Conservation (phyloP, 2,329 filamentous ascomycete genomes). For the Sarocladiaceae sp. region DNA sequence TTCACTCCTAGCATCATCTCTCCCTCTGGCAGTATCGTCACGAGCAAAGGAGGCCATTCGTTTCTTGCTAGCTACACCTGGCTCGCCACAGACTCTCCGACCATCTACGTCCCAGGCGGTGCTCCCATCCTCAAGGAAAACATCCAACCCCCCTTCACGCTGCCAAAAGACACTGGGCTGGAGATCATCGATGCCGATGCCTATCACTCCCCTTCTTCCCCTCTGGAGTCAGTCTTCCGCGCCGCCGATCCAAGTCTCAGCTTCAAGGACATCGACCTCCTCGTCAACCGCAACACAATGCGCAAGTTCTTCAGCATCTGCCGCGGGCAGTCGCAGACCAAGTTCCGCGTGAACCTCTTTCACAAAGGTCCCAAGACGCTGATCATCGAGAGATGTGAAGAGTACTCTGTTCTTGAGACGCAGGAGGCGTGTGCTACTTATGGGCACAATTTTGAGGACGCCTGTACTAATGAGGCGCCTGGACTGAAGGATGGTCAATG, state of each 20-base stretch:
- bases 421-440: neutral
- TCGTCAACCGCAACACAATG: slow-evolving; percentile 21
- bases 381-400: slow-evolving; percentile 14
- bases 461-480: slow-evolving; percentile 9
- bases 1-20: neutral
- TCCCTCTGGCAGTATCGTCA: neutral
- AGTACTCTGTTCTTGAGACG: neutral
- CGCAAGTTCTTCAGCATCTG: slow-evolving; percentile 20
- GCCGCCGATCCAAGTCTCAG: slow-evolving; percentile 18
- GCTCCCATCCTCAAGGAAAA: neutral
- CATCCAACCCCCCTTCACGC: neutral
- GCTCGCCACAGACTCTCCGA: neutral
- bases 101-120: slow-evolving; percentile 1
- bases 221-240: slow-evolving; percentile 23
- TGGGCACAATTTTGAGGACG: slow-evolving; percentile 12
- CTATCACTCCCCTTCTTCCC: slow-evolving; percentile 1
- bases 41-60: neutral
- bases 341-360: slow-evolving; percentile 16
- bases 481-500: slow-evolving; percentile 9
- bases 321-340: slow-evolving; percentile 1
- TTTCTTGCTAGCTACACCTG: slow-evolving; percentile 1
- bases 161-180: neutral
- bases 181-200: neutral
- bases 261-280: slow-evolving; percentile 22
- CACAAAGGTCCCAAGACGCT: slow-evolving; percentile 12